Percentiles rank a stretch among this genome's conserved stretches.
Evolutionary conservation across 176 grass and related monocot genomes (phyloP).

Genomic region (Melocanna baccifera): DNA sequence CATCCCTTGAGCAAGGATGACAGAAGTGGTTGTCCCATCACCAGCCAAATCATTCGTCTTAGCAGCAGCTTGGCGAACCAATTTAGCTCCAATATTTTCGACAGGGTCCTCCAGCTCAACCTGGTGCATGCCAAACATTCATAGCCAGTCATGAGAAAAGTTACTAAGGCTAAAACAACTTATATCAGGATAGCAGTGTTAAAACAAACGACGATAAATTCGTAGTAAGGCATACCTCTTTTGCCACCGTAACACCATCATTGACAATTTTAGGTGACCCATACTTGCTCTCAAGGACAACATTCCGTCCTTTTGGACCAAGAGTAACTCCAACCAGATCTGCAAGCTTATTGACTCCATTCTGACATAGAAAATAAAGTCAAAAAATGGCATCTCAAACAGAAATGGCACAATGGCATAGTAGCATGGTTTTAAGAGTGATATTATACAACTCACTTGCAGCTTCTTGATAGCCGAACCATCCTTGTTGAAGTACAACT

Average conservation of each 20-base stretch:
- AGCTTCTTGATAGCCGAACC: slow-evolving; percentile 59
- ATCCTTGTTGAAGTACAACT: slow-evolving; percentile 75
- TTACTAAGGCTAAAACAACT: neutral
- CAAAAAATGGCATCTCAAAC: neutral
- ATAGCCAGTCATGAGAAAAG: neutral
- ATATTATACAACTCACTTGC: slow-evolving; percentile 38
- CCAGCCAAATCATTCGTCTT: slow-evolving; percentile 74
- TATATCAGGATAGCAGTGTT: neutral
- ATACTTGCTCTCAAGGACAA: slow-evolving; percentile 72
- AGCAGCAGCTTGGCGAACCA: slow-evolving; percentile 71
- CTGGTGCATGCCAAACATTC: slow-evolving; percentile 33
- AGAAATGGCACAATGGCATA: neutral
- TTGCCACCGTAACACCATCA: slow-evolving; percentile 49
- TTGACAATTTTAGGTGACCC: slow-evolving; percentile 67
- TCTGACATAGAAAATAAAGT: slow-evolving; percentile 7
- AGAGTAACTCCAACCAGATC: slow-evolving; percentile 75
- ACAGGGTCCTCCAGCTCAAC: slow-evolving; percentile 88
- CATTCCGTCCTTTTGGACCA: slow-evolving; percentile 61
- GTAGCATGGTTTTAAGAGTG: neutral
- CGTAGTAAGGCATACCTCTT: slow-evolving; percentile 8
- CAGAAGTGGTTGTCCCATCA: slow-evolving; percentile 59
- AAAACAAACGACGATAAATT: neutral
- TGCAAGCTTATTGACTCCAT: slow-evolving; percentile 73
- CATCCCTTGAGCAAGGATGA: slow-evolving; percentile 66
- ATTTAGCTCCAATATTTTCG: slow-evolving; percentile 89